Evolutionary conservation across 1,284 basidiomycete genomes (phyloP), one percentile per base, ranked within the genome.

Genomic region (Leucoagaricus sp.): DNA sequence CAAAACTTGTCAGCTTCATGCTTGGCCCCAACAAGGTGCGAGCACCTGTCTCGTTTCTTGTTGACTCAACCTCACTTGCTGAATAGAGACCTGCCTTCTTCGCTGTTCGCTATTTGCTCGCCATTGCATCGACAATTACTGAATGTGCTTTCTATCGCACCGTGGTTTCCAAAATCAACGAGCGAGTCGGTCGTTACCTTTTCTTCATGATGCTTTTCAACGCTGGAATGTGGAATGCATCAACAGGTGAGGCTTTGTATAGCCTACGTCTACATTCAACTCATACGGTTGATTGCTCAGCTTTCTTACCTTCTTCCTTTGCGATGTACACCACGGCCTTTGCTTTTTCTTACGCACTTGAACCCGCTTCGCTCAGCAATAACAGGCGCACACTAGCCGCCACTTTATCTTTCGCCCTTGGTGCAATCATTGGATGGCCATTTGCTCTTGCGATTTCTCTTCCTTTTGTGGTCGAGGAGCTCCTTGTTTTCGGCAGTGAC

Each of bases 381-480:
- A 66, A 69, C 60, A 73, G 73, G 53, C 78, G 91, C 55, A 86
- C 87, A 2, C 70, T 86, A 13, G 70, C 78, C 15, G 84, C 91
- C 0, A 91, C 90, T 0, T 59, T 91, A 26, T 75, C 81, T 40
- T 93, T 96, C 67, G 93, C 93, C 1, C 69, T 87, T 2, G 96
- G 94, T 3, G 93, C 89, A 2, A 84, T 99, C 48, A 81, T 96
- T 33, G 97, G 96, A 15, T 99, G 97, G 97, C 97, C 97, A 1
- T 99, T 98, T 69, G 83, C 92, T 9, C 80, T 95, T 2, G 86
- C 93, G 0, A 78, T 98, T 4, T 85, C 93, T 0, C 70, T 96
- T 12, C 97, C 97, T 0, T 97, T 96, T 65, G 86, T 97, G 2
- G 69, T 94, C 55, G 97, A 99, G 69, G 94, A 98, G 70, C 76